A percentile compares a stretch with the other conserved stretches of the same genome.
Conservation (phyloP, 257 asterid genomes). For the Galeopsis tetrahit region DNA sequence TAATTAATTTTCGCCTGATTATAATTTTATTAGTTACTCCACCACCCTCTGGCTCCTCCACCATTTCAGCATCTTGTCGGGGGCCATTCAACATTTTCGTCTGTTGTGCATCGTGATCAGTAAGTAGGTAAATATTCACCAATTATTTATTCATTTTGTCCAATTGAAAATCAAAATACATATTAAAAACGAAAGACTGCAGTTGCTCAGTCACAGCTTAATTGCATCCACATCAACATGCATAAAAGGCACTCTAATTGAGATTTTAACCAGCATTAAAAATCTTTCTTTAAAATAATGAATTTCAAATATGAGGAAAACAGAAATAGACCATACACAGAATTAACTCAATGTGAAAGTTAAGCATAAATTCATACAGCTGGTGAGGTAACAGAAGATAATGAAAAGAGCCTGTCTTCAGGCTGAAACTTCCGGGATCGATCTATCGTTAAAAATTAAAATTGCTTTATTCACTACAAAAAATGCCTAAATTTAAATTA, state of each 20-base stretch:
- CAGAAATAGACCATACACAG: neutral
- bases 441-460: too few species aligned
- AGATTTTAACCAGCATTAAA: neutral
- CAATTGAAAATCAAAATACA: neutral
- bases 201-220: slow-evolving; percentile 11
- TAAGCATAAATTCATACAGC: slow-evolving; percentile 65
- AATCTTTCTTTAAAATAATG: neutral
- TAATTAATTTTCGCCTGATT: too few species aligned
- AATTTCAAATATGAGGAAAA: neutral
- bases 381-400: slow-evolving; percentile 92
- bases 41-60: slow-evolving; percentile 27
- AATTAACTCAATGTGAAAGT: slow-evolving; percentile 12
- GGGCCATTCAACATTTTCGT: too few species aligned
- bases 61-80: too few species aligned
- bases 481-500: too few species aligned
- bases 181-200: neutral
- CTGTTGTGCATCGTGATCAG: too few species aligned
- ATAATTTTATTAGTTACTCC: too few species aligned
- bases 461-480: too few species aligned
- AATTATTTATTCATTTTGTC: too few species aligned
- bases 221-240: slow-evolving; percentile 11
- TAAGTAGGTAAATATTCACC: too few species aligned
- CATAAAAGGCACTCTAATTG: neutral
- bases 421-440: slow-evolving; percentile 96
- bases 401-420: slow-evolving; percentile 94